phyloP scores from a whole-genome alignment of 164 flowering plant genomes.

The Echeveria elegans region DNA sequence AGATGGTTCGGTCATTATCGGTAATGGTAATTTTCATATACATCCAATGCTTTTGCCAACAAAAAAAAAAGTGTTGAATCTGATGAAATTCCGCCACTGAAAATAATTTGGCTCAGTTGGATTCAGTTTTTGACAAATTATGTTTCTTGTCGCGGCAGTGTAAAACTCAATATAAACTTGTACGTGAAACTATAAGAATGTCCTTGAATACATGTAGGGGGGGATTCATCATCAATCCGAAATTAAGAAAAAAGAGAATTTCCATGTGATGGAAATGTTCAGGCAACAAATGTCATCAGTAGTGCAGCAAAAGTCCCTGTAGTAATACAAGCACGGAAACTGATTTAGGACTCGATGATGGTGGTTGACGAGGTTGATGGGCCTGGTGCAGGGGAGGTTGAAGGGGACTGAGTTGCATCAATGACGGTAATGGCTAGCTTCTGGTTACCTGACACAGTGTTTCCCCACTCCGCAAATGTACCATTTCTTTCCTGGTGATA shows the following conservation, averaged over 20 bases:
- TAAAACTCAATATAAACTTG: no score
- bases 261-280: no score
- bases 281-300: not conserved
- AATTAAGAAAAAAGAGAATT: not conserved
- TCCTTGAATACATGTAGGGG: no score
- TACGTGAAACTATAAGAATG: no score
- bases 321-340: not conserved
- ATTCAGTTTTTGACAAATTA: no score
- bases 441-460: conserved; percentile 23
- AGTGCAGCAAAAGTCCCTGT: not conserved
- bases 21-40: no score
- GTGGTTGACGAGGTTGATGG: not conserved
- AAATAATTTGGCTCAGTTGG: no score
- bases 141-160: no score
- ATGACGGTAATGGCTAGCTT: conserved; percentile 23
- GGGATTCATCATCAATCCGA: not conserved
- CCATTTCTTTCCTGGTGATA: conserved; percentile 34
- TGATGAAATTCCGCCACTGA: no score
- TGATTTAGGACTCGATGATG: not conserved
- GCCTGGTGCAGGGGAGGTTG: not conserved
- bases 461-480: conserved; percentile 31
- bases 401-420: conserved; percentile 11
- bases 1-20: not conserved
- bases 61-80: no score
- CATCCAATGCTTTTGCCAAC: no score